Evolutionary conservation across 1,139 yeast genomes (phyloP), one percentile per base, ranked within the genome.

Genomic region (Candida albicans): DNA sequence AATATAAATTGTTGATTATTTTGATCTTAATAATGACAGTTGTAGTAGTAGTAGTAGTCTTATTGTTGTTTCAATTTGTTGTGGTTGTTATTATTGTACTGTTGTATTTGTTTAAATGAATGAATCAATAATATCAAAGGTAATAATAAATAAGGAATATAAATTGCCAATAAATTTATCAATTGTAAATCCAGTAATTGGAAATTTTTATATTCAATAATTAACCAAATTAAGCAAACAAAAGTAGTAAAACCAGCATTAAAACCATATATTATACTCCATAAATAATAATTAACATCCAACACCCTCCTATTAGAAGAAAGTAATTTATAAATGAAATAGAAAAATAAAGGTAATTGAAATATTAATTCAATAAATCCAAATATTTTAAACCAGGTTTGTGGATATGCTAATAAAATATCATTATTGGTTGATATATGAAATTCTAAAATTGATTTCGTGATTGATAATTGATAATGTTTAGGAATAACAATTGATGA

Each of bases 281-380:
- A 73, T 11, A 81, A 73, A 55, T 46, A 48, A 33, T 77, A 81
- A 12, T 77, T 64, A 22, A 62, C 57, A 34, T 61, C 57, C 38
- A 56, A 43, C 33, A 52, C 43, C 8, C 37, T 43, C n/a, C n/a
- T 4, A 18, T 18, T 18, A 18, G 22, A 5, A 13, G 43, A 42
- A 9, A 55, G 47, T 40, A 63, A 51, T 24, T 51, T 49, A 31
- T 46, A 46, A 0, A 66, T 56, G 24, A 65, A 84, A 43, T 68
- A 58, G 41, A 84, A 58, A 61, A 91, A 91, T 27, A 86, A 70
- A 0, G 98, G 98, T 41, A 86, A 63, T 64, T 91, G 98, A 55
- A 86, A 75, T 2, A 81, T 44, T 41, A 90, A 53, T 61, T 91
- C 98, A 40, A 88, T 59, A 54, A 75, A 64, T 1, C 90, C 95